phyloP scores from a whole-genome alignment of 495 filamentous ascomycete genomes.

The Hypoxylon subgilvum region DNA sequence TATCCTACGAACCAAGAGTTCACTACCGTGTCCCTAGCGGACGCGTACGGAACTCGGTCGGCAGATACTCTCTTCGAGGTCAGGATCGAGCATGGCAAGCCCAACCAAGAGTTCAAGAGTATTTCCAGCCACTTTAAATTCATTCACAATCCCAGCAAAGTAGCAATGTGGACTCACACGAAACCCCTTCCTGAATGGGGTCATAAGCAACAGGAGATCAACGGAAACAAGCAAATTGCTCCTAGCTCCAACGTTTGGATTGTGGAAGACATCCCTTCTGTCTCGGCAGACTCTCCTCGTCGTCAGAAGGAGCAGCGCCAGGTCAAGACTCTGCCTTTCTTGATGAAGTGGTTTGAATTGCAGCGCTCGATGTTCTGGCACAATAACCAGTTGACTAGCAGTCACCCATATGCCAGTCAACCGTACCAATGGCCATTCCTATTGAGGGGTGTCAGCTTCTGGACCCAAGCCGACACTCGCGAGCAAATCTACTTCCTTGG shows the following conservation, averaged over 20 bases:
- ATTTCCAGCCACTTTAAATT: constrained; percentile 92
- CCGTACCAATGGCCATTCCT: constrained; percentile 99
- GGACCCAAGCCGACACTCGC: constrained; percentile 95
- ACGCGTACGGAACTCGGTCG: constrained; percentile 76
- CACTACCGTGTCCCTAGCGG: constrained; percentile 76
- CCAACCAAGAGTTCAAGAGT: constrained; percentile 82
- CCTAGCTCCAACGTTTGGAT: constrained; percentile 94
- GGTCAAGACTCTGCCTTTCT: constrained; percentile 82
- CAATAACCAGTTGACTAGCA: constrained; percentile 96
- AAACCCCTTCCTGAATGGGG: constrained; percentile 95
- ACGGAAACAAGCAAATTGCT: constrained; percentile 95
- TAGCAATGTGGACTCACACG: constrained; percentile 98
- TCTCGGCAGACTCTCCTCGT: constrained; percentile 71
- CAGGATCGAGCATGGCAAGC: constrained; percentile 84
- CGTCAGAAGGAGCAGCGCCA: constrained; percentile 73
- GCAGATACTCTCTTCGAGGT: constrained; percentile 96
- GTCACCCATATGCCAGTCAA: constrained; percentile 91
- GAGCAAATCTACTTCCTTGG: constrained; percentile 99
- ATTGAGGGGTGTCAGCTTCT: constrained; percentile 95
- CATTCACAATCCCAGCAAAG: constrained; percentile 88
- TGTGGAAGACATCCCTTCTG: constrained; percentile 84
- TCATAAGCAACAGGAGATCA: constrained; percentile 97
- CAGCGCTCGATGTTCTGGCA: constrained; percentile 99
- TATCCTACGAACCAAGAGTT: constrained; percentile 99
- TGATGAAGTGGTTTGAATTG: constrained; percentile 93